These are phyloP conservation scores for Saccharomyces hybrid DNA, from an alignment of 1,139 yeast species.

Conservation along the genomic window DNA sequence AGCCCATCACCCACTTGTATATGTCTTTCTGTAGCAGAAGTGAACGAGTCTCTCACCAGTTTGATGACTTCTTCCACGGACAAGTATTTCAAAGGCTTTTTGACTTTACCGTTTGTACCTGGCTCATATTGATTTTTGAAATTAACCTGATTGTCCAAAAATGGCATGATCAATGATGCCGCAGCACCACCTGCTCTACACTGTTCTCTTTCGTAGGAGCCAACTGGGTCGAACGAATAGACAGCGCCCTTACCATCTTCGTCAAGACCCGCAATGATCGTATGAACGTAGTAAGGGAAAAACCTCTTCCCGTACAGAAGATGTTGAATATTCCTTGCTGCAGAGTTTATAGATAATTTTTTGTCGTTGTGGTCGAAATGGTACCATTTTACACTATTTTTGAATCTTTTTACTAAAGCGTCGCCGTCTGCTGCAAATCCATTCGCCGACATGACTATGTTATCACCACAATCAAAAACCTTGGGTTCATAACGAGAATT, in stretches of 20 bases:
- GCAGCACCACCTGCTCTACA: conserved; percentile 99
- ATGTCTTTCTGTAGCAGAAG: conserved; percentile 96
- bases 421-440: conserved; percentile 96
- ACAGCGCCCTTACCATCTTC: conserved; percentile 93
- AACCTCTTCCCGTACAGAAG: conserved; percentile 85
- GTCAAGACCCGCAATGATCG: conserved; percentile 90
- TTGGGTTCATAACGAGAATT: conserved; percentile 90
- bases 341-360: conserved; percentile 57
- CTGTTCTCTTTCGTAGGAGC: conserved; percentile 94
- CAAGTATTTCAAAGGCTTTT: conserved; percentile 55
- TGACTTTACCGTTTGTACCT: conserved; percentile 57
- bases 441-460: conserved; percentile 80
- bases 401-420: conserved; percentile 71
- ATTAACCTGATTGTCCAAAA: conserved; percentile 93
- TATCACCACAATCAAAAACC: conserved; percentile 84
- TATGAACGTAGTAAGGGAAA: conserved; percentile 94
- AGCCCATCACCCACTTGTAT: conserved; percentile 96
- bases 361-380: conserved; percentile 77
- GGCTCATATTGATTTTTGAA: conserved; percentile 89
- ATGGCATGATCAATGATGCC: conserved; percentile 92
- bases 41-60: conserved; percentile 86
- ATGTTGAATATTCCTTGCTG: conserved; percentile 90
- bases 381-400: conserved; percentile 83
- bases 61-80: conserved; percentile 76
- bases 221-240: conserved; percentile 95